phyloP scores from a whole-genome alignment of 2,329 filamentous ascomycete species.

The Ramichloridium luteum region DNA sequence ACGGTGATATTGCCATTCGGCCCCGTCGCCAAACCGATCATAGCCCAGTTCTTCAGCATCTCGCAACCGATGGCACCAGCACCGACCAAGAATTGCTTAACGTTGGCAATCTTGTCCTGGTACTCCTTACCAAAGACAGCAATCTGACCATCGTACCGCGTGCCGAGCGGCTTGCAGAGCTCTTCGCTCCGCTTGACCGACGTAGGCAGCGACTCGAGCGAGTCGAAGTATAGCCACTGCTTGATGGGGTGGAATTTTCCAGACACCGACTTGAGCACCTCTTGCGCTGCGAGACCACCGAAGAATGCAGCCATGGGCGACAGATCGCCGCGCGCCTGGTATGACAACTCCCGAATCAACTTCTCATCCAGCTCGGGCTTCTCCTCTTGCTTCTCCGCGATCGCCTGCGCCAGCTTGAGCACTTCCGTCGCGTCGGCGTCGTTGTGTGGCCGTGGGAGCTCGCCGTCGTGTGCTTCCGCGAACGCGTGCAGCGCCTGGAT shows the following conservation, averaged over 20 bases:
- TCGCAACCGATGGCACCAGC: constrained; percentile 96
- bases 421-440: constrained; percentile 72
- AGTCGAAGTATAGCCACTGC: constrained; percentile 97
- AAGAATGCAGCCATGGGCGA: constrained; percentile 91
- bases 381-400: constrained; percentile 55
- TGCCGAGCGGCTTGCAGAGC: constrained; percentile 71
- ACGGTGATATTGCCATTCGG: constrained; percentile 81
- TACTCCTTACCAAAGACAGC: constrained; percentile 89
- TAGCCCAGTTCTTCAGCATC: constrained; percentile 99
- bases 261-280: constrained; percentile 91
- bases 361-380: constrained; percentile 83
- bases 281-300: constrained; percentile 83
- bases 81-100: constrained; percentile 88
- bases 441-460: constrained; percentile 71
- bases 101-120: constrained; percentile 83
- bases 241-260: constrained; percentile 94
- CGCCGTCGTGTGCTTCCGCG: constrained; percentile 54
- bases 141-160: constrained; percentile 92
- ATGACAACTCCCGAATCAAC: constrained; percentile 82
- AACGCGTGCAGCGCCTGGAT: constrained; percentile 89
- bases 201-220: constrained; percentile 82
- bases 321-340: constrained; percentile 83
- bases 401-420: constrained; percentile 58
- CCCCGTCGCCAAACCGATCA: constrained; percentile 88
- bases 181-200: constrained; percentile 67